Evolutionary conservation across 108 stramenopile species (phyloP).

Genomic region (Parietichytrium sp.): DNA sequence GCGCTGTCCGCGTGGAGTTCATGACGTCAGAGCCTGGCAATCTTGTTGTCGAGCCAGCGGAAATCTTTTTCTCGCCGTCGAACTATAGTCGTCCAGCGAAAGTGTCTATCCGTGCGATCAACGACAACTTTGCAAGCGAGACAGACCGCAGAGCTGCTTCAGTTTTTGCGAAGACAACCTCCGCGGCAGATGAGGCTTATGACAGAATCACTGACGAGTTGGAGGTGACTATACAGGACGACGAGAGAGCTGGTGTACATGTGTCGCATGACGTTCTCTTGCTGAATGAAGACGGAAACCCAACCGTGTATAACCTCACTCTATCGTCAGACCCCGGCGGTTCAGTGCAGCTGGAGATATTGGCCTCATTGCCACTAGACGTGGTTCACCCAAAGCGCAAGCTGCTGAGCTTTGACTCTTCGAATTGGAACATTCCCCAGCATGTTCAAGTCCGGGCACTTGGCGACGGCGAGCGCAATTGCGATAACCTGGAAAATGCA

Average conservation of each 20-base stretch:
- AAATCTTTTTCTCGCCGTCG: too few species aligned
- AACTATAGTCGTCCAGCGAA: too few species aligned
- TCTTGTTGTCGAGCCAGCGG: too few species aligned
- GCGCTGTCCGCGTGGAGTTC: too few species aligned
- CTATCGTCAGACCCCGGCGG: neutral
- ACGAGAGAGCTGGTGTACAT: neutral
- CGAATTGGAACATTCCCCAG: constrained; percentile 13
- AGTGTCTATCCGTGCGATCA: too few species aligned
- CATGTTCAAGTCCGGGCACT: neutral
- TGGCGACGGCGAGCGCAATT: neutral
- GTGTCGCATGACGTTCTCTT: neutral
- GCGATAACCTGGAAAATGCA: neutral
- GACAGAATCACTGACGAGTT: neutral
- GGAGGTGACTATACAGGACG: neutral
- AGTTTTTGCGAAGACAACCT: neutral
- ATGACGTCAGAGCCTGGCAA: too few species aligned
- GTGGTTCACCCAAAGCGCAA: neutral
- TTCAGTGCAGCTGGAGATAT: constrained; percentile 4
- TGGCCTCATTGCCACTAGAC: neutral
- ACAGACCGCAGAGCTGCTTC: too few species aligned
- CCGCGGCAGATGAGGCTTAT: neutral
- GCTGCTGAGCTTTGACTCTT: neutral
- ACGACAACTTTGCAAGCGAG: too few species aligned
- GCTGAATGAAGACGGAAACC: neutral
- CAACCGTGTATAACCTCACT: neutral